A percentile compares a stretch with the other conserved stretches of the same genome.
Conservation (phyloP, 345 rosid species). For the Alliaria petiolata region DNA sequence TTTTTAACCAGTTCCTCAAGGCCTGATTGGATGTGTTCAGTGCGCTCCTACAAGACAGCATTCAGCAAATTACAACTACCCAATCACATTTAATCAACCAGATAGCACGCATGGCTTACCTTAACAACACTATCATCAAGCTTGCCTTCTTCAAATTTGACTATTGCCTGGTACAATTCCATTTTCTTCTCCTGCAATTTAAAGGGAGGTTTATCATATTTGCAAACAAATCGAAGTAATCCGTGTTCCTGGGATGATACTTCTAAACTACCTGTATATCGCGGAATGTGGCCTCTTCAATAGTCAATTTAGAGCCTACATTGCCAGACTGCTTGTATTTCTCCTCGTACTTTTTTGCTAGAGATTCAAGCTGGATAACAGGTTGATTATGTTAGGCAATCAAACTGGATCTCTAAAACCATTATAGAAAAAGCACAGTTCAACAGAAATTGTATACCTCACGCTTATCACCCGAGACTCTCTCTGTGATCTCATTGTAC, state of each 20-base stretch:
- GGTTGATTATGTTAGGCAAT: constrained; percentile 12
- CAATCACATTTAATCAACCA: constrained; percentile 20
- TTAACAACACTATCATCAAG: constrained; percentile 49
- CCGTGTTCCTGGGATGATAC: constrained; percentile 1
- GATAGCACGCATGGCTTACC: constrained; percentile 38
- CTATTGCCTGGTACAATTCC: constrained; percentile 85
- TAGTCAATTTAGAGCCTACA: constrained; percentile 83
- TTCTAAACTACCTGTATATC: constrained; percentile 78
- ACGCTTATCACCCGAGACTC: constrained; percentile 67
- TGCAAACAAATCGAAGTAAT: too few relatives aligned
- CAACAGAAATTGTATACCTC: constrained; percentile 57
- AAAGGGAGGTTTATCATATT: not conserved
- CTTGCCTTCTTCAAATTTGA: constrained; percentile 72
- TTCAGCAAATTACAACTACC: constrained; percentile 19
- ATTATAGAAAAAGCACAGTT: constrained; percentile 1
- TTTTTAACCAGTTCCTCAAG: constrained; percentile 78
- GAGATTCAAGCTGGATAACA: constrained; percentile 59
- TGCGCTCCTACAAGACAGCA: constrained; percentile 57
- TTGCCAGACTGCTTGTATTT: constrained; percentile 86
- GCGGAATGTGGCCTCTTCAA: constrained; percentile 97
- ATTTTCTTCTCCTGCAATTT: constrained; percentile 82
- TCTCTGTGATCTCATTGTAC: constrained; percentile 80
- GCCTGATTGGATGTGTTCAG: constrained; percentile 60
- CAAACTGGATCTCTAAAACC: constrained; percentile 23
- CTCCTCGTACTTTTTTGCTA: constrained; percentile 82